phyloP scores from a whole-genome alignment of 1,284 basidiomycete genomes.

The Cutaneotrichosporon daszewskae region DNA sequence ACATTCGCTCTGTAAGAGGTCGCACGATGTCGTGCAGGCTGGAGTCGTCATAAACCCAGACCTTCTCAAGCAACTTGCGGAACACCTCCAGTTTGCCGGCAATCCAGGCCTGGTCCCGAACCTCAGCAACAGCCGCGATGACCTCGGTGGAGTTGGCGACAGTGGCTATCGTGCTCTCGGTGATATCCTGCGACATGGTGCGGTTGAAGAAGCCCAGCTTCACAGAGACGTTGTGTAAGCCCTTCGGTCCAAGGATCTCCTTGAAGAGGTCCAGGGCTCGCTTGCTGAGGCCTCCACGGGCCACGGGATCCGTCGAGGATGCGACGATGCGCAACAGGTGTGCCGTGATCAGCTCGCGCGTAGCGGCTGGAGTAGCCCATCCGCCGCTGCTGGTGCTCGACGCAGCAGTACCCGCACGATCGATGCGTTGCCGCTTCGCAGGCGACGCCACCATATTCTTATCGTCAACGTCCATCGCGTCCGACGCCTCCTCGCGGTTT shows the following conservation, averaged over 20 bases:
- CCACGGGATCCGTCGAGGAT: constrained; percentile 63
- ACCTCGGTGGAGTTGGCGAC: constrained; percentile 84
- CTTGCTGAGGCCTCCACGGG: constrained; percentile 61
- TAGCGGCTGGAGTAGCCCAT: constrained; percentile 72
- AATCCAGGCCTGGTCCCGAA: constrained; percentile 83
- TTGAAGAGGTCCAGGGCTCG: constrained; percentile 77
- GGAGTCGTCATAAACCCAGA: constrained; percentile 70
- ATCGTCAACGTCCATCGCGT: constrained; percentile 47
- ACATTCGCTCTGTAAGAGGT: constrained; percentile 78
- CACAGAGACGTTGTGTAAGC: constrained; percentile 90
- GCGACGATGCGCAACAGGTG: constrained; percentile 83
- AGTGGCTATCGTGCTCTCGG: constrained; percentile 61
- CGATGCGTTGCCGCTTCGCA: constrained; percentile 49
- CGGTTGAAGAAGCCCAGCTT: constrained; percentile 84
- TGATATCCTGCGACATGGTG: constrained; percentile 76
- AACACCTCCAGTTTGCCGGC: constrained; percentile 67
- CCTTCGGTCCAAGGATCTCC: constrained; percentile 70
- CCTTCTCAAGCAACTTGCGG: constrained; percentile 84
- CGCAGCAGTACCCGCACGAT: constrained; percentile 49
- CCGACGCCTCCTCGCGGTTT: constrained; percentile 15
- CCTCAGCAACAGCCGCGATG: constrained; percentile 75
- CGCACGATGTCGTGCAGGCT: constrained; percentile 71
- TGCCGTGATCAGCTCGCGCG: constrained; percentile 85
- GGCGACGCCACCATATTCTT: constrained; percentile 29
- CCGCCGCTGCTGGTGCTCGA: constrained; percentile 44